Conservation (phyloP, 306 rosid species). For the Hippophae rhamnoides region DNA sequence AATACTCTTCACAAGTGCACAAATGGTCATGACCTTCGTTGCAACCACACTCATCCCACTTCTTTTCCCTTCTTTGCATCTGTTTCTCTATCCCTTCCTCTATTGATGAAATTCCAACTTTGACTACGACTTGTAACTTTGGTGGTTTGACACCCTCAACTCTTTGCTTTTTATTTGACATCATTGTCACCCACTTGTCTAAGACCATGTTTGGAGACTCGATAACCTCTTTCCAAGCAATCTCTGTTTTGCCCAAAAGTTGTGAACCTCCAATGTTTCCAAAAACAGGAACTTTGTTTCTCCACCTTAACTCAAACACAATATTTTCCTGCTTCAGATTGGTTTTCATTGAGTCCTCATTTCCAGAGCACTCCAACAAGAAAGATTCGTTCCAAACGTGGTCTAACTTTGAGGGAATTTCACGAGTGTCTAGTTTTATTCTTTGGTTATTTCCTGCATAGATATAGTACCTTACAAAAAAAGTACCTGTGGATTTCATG, state of each 20-base stretch:
- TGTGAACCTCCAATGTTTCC: constrained; percentile 43
- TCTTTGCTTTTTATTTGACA: constrained; percentile 12
- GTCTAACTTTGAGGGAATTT: constrained; percentile 27
- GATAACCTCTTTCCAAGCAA: constrained; percentile 50
- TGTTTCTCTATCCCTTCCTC: constrained; percentile 14
- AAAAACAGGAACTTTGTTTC: constrained; percentile 27
- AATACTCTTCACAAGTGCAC: constrained; percentile 29
- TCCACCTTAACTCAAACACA: constrained; percentile 59
- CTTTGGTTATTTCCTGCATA: constrained; percentile 35
- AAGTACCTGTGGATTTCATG: constrained; percentile 26
- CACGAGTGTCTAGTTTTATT: constrained; percentile 38
- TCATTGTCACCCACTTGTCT: constrained; percentile 54
- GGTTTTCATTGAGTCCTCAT: constrained; percentile 30
- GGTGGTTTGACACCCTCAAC: constrained; percentile 17
- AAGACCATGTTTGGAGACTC: constrained; percentile 53
- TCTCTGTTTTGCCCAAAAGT: constrained; percentile 51
- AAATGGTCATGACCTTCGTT: constrained; percentile 37
- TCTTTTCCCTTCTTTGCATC: constrained; percentile 12
- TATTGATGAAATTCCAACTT: constrained; percentile 14
- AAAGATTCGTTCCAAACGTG: constrained; percentile 63
- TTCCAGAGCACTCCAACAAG: constrained; percentile 54
- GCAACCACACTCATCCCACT: constrained; percentile 54
- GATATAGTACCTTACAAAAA: constrained; percentile 51
- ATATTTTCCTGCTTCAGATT: constrained; percentile 41
- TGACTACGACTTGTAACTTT: constrained; percentile 46